Percentiles rank a stretch among this genome's conserved stretches.
phyloP scores from a whole-genome alignment of 179 eudicot species.

The Silene coronaria region DNA sequence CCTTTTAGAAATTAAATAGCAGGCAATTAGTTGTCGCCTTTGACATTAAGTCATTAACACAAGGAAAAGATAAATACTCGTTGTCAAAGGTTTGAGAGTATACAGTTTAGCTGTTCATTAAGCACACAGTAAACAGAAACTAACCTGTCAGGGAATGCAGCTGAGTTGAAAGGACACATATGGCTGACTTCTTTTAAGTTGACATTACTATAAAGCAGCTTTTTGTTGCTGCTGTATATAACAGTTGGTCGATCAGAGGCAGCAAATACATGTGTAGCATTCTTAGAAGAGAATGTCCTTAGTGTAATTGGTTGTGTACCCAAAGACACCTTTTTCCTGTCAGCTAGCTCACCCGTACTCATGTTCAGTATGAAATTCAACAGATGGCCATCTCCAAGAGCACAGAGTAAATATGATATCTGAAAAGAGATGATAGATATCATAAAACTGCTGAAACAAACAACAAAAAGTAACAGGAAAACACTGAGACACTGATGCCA shows the following conservation, averaged over 20 bases:
- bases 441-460: background rate
- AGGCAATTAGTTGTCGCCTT: background rate
- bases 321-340: constrained; percentile 88
- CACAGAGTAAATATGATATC: constrained; percentile 88
- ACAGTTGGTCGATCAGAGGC: constrained; percentile 99
- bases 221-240: constrained; percentile 97
- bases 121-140: background rate
- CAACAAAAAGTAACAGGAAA: background rate
- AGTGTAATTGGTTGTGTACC: constrained; percentile 97
- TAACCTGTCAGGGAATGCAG: constrained; percentile 98
- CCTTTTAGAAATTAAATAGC: background rate
- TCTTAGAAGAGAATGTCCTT: constrained; percentile 87
- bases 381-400: constrained; percentile 98
- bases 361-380: constrained; percentile 74
- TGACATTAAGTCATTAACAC: background rate
- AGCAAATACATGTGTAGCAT: constrained; percentile 95
- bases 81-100: constrained; percentile 1
- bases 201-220: constrained; percentile 89
- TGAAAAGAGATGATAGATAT: constrained; percentile 30
- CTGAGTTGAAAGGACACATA: constrained; percentile 98
- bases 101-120: background rate
- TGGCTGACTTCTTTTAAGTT: constrained; percentile 96
- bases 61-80: background rate
- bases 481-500: background rate
- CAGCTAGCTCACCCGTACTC: constrained; percentile 68